Conservation (phyloP, 2,329 filamentous ascomycete species). For the Ceratocystis variospora region DNA sequence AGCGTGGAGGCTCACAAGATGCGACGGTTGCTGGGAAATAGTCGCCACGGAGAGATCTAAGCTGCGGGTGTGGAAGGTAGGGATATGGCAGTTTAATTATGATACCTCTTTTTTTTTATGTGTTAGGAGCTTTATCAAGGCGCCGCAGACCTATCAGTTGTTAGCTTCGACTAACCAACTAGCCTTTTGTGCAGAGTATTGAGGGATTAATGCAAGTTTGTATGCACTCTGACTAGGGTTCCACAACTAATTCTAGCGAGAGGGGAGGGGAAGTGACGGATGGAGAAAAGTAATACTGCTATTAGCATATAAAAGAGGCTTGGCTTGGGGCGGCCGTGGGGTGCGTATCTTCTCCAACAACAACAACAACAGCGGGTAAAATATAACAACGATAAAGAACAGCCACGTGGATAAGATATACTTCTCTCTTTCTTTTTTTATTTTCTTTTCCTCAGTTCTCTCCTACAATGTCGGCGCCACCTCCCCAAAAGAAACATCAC, state of each 20-base stretch:
- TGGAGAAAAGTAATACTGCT: not conserved
- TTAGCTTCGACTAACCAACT: not conserved
- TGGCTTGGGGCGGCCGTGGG: not conserved
- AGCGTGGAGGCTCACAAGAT: conserved; percentile 16
- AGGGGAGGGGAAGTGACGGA: too few relatives aligned
- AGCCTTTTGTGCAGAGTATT: not conserved
- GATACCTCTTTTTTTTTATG: not conserved
- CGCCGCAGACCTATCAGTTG: not conserved
- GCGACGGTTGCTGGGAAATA: not conserved
- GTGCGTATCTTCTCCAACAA: not conserved
- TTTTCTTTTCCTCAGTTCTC: not conserved
- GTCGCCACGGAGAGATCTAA: not conserved
- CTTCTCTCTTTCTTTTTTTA: not conserved
- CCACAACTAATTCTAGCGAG: not conserved
- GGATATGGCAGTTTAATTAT: not conserved
- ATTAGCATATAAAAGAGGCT: not conserved
- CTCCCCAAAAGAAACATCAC: conserved; percentile 19
- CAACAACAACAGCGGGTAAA: not conserved
- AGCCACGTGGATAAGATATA: not conserved
- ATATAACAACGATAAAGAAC: too few relatives aligned
- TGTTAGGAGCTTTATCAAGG: not conserved
- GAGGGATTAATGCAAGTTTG: not conserved
- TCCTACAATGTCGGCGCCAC: not conserved
- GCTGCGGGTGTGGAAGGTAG: not conserved
- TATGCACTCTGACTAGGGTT: not conserved